Evolutionary conservation across 805 yeast species (phyloP), one percentile per base, ranked within the genome.

Genomic region (Ogataea pini): DNA sequence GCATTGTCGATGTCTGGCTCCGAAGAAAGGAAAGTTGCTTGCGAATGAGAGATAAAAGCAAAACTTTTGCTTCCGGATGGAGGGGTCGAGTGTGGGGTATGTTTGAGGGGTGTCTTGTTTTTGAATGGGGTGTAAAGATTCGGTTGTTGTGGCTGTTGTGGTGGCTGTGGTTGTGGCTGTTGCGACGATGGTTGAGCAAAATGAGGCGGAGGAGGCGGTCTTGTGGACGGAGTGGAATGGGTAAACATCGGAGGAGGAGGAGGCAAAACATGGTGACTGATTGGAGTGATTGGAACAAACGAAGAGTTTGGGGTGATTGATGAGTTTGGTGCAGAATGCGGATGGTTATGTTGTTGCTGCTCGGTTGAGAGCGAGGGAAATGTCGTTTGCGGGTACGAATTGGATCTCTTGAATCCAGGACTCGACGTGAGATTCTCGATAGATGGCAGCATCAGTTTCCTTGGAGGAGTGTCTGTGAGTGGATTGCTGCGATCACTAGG

Each of bases 31-130:
- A 83, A 92, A 0, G 97, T 88, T 16, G 89, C 83, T 24, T 90
- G 96, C 7, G 96, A 89, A 68, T 92, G 98, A 18, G 95, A 83
- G 55, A 92, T 92, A 69, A 92, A 92, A 14, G 97, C 97, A 69
- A 83, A 87, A 16, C 76, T 64, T 55, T 73, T 74, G 31, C 56
- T 58, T 33, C 57, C 62, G 10, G 58, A 55, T 9, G 56, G 49
- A 16, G 63, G 58, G n/a, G 58, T 46, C 16, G 51, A 49, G 7
- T 39, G 36, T 7, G 50, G 44, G 10, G 47, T 22, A 9, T 36
- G 36, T 44, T 50, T 51, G 32, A 17, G 44, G 36, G 46, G 42
- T 24, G 28, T 25, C 36, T 34, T 22, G 13, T 28, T 20, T 36
- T 40, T 48, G 25, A 36, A 24, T 43, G 51, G 36, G 53, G 47